A percentile compares a stretch with the other conserved stretches of the same genome.
These are phyloP conservation scores for Mollisia scopiformis DNA, from an alignment of 2,329 filamentous ascomycete species.

Conservation along the genomic window DNA sequence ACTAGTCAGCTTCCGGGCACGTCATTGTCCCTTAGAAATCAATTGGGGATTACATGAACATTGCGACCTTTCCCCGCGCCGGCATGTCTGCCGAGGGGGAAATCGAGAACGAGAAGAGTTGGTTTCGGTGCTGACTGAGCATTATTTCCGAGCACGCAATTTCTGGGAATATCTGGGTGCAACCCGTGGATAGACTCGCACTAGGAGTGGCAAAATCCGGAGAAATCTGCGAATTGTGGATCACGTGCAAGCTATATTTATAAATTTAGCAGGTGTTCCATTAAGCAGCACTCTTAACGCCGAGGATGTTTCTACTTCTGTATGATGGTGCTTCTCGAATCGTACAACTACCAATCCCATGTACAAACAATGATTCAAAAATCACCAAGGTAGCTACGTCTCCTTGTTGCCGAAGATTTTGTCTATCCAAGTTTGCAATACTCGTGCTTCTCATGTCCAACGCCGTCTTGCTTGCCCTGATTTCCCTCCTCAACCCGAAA, in stretches of 20 bases:
- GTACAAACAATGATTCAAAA: too few species aligned
- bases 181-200: not conserved
- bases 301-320: too few species aligned
- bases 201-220: not conserved
- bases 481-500: not conserved
- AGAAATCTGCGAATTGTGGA: not conserved
- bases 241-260: not conserved
- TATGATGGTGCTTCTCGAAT: too few species aligned
- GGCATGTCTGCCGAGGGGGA: not conserved
- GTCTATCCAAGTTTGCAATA: too few species aligned
- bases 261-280: not conserved
- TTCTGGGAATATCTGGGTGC: not conserved
- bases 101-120: not conserved
- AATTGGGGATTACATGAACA: conserved; percentile 11
- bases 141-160: conserved; percentile 4
- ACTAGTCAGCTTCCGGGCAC: conserved; percentile 5
- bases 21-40: conserved; percentile 16
- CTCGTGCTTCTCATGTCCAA: not conserved
- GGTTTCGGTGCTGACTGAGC: not conserved
- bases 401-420: too few species aligned
- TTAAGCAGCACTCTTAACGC: not conserved
- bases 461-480: not conserved
- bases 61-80: conserved; percentile 10
- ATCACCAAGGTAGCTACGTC: too few species aligned
- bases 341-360: too few species aligned